These are phyloP conservation scores for Vaccinium myrtillus DNA, from an alignment of 148 eudicot species.

Conservation along the genomic window DNA sequence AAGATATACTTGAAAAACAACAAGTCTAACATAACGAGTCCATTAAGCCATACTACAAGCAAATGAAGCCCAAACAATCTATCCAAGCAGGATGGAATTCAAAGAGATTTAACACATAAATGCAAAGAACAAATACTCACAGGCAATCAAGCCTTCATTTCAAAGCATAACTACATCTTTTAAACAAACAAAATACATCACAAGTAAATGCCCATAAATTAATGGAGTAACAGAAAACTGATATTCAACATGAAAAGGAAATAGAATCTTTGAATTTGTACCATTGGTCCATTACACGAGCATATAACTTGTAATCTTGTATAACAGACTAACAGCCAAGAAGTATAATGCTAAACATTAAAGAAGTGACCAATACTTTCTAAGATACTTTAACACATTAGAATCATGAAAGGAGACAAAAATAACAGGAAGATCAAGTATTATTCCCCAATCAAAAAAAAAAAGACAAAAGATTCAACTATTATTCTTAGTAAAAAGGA, in stretches of 20 bases:
- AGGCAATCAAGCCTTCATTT: background rate
- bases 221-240: background rate
- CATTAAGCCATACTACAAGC: background rate
- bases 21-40: background rate
- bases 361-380: background rate
- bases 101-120: background rate
- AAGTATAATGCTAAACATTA: background rate
- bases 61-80: background rate
- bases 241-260: background rate
- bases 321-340: background rate
- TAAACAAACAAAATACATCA: background rate
- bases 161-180: background rate
- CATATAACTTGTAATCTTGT: background rate
- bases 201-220: background rate
- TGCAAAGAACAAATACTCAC: constrained; percentile 6
- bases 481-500: background rate
- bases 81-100: background rate
- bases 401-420: background rate
- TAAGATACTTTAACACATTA: background rate
- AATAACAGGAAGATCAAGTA: background rate
- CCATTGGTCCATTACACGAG: background rate
- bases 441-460: background rate
- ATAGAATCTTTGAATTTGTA: background rate
- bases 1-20: constrained; percentile 6
- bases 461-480: background rate